Base-by-base conservation (phyloP, 2,329 filamentous ascomycete species). In the Xylariaceae sp. region DNA sequence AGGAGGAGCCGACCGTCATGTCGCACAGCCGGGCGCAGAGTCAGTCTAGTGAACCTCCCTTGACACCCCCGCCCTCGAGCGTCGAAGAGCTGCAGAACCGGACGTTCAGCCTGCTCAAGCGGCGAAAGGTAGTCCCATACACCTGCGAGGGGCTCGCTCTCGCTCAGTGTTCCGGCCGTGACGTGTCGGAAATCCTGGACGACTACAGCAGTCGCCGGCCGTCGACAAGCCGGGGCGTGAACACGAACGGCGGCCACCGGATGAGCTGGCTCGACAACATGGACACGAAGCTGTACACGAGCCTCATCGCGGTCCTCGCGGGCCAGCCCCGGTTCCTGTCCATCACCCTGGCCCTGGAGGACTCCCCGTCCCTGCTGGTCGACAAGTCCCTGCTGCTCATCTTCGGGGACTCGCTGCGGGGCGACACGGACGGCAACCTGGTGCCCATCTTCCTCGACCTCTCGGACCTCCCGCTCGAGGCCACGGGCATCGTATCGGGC, bases 401-500 rank as follows among this genome's bases (percentile, higher is more conserved):
- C 13, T 84, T 84, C 52, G 78, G 81, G 14, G 82, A 85, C 52
- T 76, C 87, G 0, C 67, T 97, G 2, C 76, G 95, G 0, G 88
- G 87, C 9, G 73, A 82, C 44, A 85, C 77, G 32, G 80, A 80
- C 37, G 81, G 81, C 49, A 78, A 78, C 42, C 71, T 89, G 23
- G 78, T 94, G 2, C 88, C 92, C 1, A 92, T 98, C 51, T 90
- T 88, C 42, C 73, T 98, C 3, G 88, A 97, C 53, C 72, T 98
- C 17, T 79, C 78, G 14, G 79, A 78, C 29, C 68, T 97, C 28
- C 86, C 90, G 0, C 73, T 90, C 29, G 88, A 95, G 60, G 88
- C 88, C 6, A 94, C 89, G 0, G 90, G 90, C 15, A 96, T 98
- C 41, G 88, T 98, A 3, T 96, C 89, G 51, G 90, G 92, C 18